phyloP scores from a whole-genome alignment of 306 rosid genomes.

The Hippophae tibetana region DNA sequence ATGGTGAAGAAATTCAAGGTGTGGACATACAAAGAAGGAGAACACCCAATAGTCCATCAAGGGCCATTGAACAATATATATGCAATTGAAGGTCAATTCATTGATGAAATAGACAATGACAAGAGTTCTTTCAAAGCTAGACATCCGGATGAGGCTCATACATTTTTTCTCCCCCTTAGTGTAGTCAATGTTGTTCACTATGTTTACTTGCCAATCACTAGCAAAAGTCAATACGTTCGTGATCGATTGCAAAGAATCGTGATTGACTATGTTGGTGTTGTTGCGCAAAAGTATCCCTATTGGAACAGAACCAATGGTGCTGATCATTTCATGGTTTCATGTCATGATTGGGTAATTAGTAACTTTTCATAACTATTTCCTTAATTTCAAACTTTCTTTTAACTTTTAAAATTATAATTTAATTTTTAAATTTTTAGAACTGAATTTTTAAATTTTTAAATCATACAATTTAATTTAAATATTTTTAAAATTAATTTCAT shows the following conservation, averaged over 20 bases:
- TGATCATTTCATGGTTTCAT: constrained; percentile 47
- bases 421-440: no score
- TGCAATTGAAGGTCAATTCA: constrained; percentile 50
- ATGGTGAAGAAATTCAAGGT: constrained; percentile 49
- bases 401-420: no score
- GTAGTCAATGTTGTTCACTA: constrained; percentile 28
- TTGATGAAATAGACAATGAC: constrained; percentile 39
- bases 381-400: not conserved
- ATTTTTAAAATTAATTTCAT: no score
- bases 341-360: constrained; percentile 49
- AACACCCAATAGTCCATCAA: constrained; percentile 32
- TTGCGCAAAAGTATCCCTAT: constrained; percentile 32
- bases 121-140: constrained; percentile 30
- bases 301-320: constrained; percentile 48
- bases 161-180: constrained; percentile 39
- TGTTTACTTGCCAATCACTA: constrained; percentile 30
- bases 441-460: no score
- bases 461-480: no score
- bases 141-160: constrained; percentile 43
- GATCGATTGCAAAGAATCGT: constrained; percentile 35
- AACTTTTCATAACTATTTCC: not conserved
- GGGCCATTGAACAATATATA: constrained; percentile 40
- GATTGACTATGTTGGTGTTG: constrained; percentile 28
- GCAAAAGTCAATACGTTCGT: constrained; percentile 30
- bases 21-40: constrained; percentile 52